phyloP scores from a whole-genome alignment of 2,329 filamentous ascomycete genomes.

The Trichoderma pleuroti region DNA sequence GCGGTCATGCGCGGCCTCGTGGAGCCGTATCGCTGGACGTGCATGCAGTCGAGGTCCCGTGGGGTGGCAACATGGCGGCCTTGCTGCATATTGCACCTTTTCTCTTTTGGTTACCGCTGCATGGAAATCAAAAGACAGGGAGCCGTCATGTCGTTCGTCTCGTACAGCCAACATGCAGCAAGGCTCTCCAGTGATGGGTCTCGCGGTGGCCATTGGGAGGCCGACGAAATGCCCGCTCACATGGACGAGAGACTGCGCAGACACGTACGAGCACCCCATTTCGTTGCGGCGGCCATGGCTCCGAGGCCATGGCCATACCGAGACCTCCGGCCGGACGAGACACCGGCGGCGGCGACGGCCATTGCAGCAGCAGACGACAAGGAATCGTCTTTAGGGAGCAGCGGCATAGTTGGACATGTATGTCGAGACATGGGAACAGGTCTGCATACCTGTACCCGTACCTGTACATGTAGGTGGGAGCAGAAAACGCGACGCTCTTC shows the following conservation, averaged over 20 bases:
- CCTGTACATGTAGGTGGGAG: neutral
- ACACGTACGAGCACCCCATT: neutral
- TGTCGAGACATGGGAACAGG: neutral
- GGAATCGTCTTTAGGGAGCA: neutral
- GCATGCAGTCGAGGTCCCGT: slow-evolving; percentile 34
- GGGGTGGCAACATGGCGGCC: slow-evolving; percentile 19
- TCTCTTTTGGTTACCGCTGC: slow-evolving; percentile 1
- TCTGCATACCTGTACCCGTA: neutral
- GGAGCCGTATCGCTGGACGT: slow-evolving; percentile 25
- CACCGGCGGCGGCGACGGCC: neutral
- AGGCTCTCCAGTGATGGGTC: slow-evolving; percentile 3
- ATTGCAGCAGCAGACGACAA: neutral
- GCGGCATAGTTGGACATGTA: neutral
- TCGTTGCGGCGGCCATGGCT: neutral
- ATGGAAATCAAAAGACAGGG: neutral
- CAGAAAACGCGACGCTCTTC: neutral
- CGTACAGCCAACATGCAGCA: slow-evolving; percentile 11
- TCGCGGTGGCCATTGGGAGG: neutral
- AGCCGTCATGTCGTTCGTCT: neutral
- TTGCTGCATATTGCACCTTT: neutral
- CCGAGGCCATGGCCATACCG: neutral
- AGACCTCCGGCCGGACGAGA: neutral
- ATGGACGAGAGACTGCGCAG: neutral
- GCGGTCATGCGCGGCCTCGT: slow-evolving; percentile 13
- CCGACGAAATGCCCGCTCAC: neutral